Conservation (phyloP, 306 rosid genomes). For the Prunus dulcis region DNA sequence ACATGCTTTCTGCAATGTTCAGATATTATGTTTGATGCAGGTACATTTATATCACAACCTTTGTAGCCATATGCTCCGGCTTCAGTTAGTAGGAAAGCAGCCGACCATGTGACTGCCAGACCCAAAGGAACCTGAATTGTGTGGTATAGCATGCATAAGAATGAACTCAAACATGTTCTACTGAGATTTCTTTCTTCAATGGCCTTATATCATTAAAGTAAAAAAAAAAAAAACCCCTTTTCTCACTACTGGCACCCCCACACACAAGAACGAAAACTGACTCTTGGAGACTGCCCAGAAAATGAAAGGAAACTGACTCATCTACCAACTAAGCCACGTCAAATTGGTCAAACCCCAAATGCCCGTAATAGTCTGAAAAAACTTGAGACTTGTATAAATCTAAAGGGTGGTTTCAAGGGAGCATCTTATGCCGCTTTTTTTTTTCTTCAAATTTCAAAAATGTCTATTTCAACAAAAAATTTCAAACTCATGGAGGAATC, state of each 20-base stretch:
- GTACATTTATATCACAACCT: constrained; percentile 91
- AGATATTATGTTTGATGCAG: constrained; percentile 79
- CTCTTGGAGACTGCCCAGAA: neutral
- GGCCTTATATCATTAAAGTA: neutral
- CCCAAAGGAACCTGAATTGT: constrained; percentile 86
- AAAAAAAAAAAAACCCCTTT: no score
- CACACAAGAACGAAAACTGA: neutral
- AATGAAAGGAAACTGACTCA: neutral
- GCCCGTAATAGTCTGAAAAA: neutral
- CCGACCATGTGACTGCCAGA: constrained; percentile 92
- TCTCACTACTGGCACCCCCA: no score
- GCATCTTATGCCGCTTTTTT: neutral
- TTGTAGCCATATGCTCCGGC: constrained; percentile 76
- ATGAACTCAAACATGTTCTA: neutral
- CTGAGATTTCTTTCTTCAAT: neutral
- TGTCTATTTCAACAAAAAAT: neutral
- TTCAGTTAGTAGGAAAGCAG: constrained; percentile 89
- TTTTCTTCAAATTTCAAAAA: neutral
- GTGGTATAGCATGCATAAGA: neutral
- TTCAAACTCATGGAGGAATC: neutral
- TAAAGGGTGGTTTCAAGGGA: neutral
- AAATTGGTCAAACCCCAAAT: neutral
- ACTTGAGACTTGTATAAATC: neutral
- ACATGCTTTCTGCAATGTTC: constrained; percentile 89
- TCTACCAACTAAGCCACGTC: neutral